Base-by-base conservation (phyloP, 192 early-diverging fungal species). In the Funneliformis mosseae region DNA sequence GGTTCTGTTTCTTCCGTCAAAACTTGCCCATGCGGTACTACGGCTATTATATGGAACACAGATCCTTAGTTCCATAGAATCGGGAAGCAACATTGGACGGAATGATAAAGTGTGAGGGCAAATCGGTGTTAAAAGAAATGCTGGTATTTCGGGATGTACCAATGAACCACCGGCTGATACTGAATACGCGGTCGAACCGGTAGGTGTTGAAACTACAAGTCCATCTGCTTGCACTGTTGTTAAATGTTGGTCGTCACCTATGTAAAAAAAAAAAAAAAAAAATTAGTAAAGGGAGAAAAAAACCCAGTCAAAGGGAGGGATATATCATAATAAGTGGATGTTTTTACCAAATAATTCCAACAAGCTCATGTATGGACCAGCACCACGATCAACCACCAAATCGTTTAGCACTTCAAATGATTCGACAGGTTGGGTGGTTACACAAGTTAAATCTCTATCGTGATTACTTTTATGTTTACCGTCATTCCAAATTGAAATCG, bases 181-280 rank as follows among this genome's bases (percentile, higher is more conserved):
- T 63, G 93, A 94, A 81, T 96, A 96, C 0, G 95, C 95, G 0
- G 95, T 96, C 1, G 93, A 94, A 68, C 98, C 98, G 0, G 98
- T 99, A 8, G 97, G 95, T 6, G 98, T 98, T 0, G 97, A 93
- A 74, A 99, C 85, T 38, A 95, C 94, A 81, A 99, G 87, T 2
- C 98, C 98, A 83, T 99, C 98, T 0, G 98, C 98, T 78, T 98
- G 95, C 4, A 98, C 95, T 0, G 97, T 97, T 4, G 98, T 98
- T 42, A 99, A 84, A 80, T 97, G 95, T 71, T 91, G 84, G 41
- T 94, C 92, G 79, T 97, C 94, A 16, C 66, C 77, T 67, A 25
- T 16, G 64, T 33, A 46, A 78, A 59, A 28, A 27, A 0, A 33
- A 46, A 45, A 46, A 46, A 25, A 50, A 27, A 41, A 1, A 25